Conservation (phyloP, 768 basidiomycete genomes). For the Xerocomellus dryophilus region DNA sequence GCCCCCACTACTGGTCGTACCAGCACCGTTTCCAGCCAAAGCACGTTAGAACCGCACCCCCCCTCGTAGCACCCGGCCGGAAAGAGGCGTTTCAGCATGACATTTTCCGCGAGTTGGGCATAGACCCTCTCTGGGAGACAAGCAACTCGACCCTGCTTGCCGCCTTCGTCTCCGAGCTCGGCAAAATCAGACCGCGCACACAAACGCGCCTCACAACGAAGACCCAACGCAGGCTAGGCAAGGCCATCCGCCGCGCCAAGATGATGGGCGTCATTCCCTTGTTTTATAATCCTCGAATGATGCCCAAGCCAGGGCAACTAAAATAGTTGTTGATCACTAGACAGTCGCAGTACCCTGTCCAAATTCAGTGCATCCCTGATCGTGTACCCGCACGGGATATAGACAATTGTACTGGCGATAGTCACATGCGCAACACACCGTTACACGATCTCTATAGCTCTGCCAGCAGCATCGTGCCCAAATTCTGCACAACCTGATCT, state of each 20-base stretch:
- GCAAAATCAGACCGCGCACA: conserved; percentile 71
- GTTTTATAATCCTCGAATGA: conserved; percentile 31
- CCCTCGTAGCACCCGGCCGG: conserved; percentile 55
- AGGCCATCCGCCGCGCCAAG: conserved; percentile 84
- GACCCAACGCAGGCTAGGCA: conserved; percentile 74
- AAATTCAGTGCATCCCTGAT: conserved; percentile 9
- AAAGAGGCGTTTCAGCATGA: conserved; percentile 56
- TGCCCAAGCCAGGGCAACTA: conserved; percentile 19
- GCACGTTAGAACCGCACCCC: conserved; percentile 24
- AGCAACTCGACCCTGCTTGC: conserved; percentile 58
- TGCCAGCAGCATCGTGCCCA: conserved; percentile 92
- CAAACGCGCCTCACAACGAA: conserved; percentile 72
- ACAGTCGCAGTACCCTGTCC: background rate
- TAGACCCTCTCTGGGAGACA: conserved; percentile 73
- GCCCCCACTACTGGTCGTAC: conserved; percentile 43
- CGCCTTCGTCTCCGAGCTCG: conserved; percentile 67
- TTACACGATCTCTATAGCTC: conserved; percentile 59
- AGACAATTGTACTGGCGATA: too few species aligned
- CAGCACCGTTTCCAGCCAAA: conserved; percentile 34
- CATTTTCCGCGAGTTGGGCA: conserved; percentile 63
- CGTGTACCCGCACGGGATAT: background rate
- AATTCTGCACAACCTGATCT: conserved; percentile 91
- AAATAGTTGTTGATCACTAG: background rate
- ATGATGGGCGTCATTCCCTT: conserved; percentile 85
- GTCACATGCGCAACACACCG: conserved; percentile 1